phyloP scores from a whole-genome alignment of 2,329 filamentous ascomycete species.

The Pezicula neosporulosa region DNA sequence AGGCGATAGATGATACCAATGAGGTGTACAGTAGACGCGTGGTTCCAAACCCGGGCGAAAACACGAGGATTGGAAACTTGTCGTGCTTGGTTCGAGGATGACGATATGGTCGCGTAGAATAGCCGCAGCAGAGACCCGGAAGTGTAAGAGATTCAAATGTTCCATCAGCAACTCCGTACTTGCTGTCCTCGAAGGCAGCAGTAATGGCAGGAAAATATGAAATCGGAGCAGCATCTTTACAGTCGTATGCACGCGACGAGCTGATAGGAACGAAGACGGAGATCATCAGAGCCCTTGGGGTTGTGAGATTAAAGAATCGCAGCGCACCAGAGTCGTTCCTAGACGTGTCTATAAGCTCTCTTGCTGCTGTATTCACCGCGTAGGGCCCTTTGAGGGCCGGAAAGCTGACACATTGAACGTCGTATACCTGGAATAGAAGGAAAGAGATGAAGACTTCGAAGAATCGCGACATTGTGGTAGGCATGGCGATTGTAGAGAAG shows the following conservation, averaged over 20 bases:
- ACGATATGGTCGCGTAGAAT: neutral
- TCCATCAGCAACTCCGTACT: no score
- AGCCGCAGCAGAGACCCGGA: neutral
- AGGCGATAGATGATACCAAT: constrained; percentile 35
- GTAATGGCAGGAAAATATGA: constrained; percentile 23
- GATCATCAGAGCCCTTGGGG: constrained; percentile 9
- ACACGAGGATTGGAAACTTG: constrained; percentile 22
- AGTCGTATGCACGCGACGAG: neutral
- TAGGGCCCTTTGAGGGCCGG: neutral
- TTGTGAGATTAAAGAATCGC: neutral
- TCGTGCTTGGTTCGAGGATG: neutral
- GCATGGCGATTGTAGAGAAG: no score
- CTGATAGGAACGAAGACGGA: constrained; percentile 14
- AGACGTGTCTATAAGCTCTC: constrained; percentile 9
- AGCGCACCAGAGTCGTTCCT: constrained; percentile 5
- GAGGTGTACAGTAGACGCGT: constrained; percentile 36
- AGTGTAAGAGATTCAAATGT: neutral
- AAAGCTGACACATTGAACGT: neutral
- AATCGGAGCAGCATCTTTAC: neutral
- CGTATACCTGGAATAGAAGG: no score
- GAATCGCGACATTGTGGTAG: no score
- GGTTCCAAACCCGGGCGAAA: constrained; percentile 34
- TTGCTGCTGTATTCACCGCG: neutral
- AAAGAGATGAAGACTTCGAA: no score
- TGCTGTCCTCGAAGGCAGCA: constrained; percentile 16